Evolutionary conservation across 805 yeast genomes (phyloP).

Genomic region (Schwanniomyces vanrijiae): DNA sequence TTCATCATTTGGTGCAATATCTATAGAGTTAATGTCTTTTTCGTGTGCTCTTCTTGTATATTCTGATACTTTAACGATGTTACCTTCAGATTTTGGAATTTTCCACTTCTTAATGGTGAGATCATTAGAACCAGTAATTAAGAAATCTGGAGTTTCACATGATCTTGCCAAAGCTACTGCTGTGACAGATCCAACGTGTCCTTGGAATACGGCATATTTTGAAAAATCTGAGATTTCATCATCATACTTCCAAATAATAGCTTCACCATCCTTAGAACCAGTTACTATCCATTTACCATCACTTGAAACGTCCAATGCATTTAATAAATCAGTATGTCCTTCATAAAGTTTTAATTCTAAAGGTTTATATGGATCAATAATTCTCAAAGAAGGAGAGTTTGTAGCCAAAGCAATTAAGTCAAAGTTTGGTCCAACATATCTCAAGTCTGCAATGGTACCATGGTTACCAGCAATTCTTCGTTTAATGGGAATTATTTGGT

Average conservation of each 20-base stretch:
- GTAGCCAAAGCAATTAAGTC: slow-evolving; percentile 80
- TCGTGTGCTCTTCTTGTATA: slow-evolving; percentile 97
- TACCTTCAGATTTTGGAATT: slow-evolving; percentile 49
- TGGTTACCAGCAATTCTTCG: slow-evolving; percentile 86
- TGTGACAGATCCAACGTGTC: slow-evolving; percentile 86
- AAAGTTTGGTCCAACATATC: slow-evolving; percentile 65
- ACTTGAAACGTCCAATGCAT: slow-evolving; percentile 70
- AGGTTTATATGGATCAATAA: slow-evolving; percentile 62
- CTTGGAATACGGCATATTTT: slow-evolving; percentile 65
- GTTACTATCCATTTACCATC: slow-evolving; percentile 92
- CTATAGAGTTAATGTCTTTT: slow-evolving; percentile 89
- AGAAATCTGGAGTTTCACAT: slow-evolving; percentile 53
- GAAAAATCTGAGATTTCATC: slow-evolving; percentile 38
- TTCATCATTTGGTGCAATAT: slow-evolving; percentile 87
- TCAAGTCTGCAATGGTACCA: slow-evolving; percentile 91
- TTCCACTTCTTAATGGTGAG: slow-evolving; percentile 85
- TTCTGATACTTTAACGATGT: slow-evolving; percentile 58
- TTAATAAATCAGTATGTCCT: slow-evolving; percentile 85
- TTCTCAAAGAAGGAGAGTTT: slow-evolving; percentile 83
- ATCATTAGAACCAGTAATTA: slow-evolving; percentile 83
- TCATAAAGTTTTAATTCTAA: slow-evolving; percentile 64
- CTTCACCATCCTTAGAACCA: slow-evolving; percentile 86
- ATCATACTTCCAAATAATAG: slow-evolving; percentile 76
- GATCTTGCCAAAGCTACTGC: slow-evolving; percentile 75
- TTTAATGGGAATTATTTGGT: slow-evolving; percentile 37